Conservation (phyloP, 495 filamentous ascomycete genomes). For the Astrocystis sublimbata region DNA sequence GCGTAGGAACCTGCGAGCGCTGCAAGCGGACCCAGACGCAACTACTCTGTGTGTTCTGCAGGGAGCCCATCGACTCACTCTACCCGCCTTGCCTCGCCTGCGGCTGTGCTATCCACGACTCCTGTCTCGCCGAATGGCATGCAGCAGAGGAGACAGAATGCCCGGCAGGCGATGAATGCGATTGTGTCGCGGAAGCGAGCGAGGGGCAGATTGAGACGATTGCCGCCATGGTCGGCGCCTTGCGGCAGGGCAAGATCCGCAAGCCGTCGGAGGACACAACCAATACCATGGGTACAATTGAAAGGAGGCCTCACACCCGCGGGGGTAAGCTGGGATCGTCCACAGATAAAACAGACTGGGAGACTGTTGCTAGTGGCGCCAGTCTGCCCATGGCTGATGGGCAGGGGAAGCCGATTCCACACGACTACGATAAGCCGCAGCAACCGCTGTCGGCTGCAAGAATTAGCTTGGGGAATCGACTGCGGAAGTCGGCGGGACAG, state of each 20-base stretch:
- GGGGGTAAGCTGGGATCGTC: constrained; percentile 25
- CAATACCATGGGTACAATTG: too few species aligned
- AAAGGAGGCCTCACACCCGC: background rate
- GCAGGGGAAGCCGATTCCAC: constrained; percentile 23
- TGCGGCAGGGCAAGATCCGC: constrained; percentile 28
- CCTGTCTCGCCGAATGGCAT: constrained; percentile 56
- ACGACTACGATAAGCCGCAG: constrained; percentile 20
- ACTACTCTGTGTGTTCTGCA: constrained; percentile 60
- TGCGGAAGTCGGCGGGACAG: constrained; percentile 42
- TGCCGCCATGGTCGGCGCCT: constrained; percentile 38
- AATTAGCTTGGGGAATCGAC: constrained; percentile 47
- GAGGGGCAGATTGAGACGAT: constrained; percentile 45
- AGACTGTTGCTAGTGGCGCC: constrained; percentile 32
- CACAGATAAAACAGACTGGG: constrained; percentile 39
- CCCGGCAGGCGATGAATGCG: constrained; percentile 51
- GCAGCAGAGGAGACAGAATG: constrained; percentile 47
- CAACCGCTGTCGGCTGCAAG: constrained; percentile 45
- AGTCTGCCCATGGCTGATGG: constrained; percentile 27
- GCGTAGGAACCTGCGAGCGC: constrained; percentile 55
- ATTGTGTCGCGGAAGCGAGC: constrained; percentile 45
- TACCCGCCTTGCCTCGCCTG: constrained; percentile 62
- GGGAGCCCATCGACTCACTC: constrained; percentile 55
- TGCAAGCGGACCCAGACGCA: constrained; percentile 55
- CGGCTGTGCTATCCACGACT: constrained; percentile 61
- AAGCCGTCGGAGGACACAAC: constrained; percentile 22